Base-by-base conservation (phyloP, 768 basidiomycete genomes). In the Terana coerulea region DNA sequence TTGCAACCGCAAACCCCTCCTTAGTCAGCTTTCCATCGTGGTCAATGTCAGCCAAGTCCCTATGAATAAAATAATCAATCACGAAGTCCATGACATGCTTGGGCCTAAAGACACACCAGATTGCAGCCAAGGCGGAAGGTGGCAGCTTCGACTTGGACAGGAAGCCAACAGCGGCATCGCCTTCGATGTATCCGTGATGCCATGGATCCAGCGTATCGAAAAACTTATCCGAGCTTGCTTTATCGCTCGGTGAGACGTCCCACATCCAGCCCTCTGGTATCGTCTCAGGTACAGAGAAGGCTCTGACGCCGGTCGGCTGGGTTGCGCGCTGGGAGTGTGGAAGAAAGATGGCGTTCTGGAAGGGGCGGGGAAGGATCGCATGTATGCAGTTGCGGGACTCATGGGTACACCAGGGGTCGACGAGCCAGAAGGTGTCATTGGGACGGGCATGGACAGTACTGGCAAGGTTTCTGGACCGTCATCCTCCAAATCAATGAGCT, bases 1-100 rank as follows among this genome's bases (percentile, higher is more conserved):
- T 84, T 6, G 93, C 97, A 42, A 98, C 84, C 8, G 97, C 95
- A 67, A 98, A 98, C 19, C 91, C 89, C 41, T 95, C 93, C 48
- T 82, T 78, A 2, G 83, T 90, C 42, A 98, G 75, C 51, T 76
- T 77, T 1, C 95, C 95, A 49, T 94, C 86, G 43, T 84, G 84
- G 53, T 86, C 80, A 15, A 95, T 79, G 62, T 98, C 95, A 25
- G 91, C 78, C 24, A 98, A 79, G 66, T 98, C 95, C 94, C 93
- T 95, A 53, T 2, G 48, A 40, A 10, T 28, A 47, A 17, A 21
- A 10, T 19, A 7, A 22, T 12, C 33, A 47, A n/a, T 9, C 6
- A 44, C 19, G 15, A 10, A 40, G 10, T 17, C 9, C 28, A 10
- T 52, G n/a, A 21, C 34, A 29, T 17, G 17, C 17, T 25, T n/a